Base-by-base conservation (phyloP, 352 stramenopile genomes). In the Phytophthora macrochlamydospora region DNA sequence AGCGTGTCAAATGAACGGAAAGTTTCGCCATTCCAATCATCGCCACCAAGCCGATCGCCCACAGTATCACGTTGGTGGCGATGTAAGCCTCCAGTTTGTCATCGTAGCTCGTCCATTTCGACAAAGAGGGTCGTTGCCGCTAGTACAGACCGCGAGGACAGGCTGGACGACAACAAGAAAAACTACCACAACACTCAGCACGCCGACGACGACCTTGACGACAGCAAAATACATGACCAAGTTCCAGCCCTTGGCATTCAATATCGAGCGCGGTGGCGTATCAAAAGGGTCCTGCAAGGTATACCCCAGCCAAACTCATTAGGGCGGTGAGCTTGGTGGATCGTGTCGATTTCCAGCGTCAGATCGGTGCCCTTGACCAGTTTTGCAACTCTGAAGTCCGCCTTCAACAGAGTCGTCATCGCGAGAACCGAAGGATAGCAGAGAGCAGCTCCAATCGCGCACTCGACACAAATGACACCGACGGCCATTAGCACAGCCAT, bases 71-170 rank as follows among this genome's bases (percentile, higher is more conserved):
- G 3, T 51, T 11, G 7, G 45, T 32, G 1, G 38, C 50, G n/a
- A 69, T 55, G 45, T 69, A 73, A 18, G 32, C 50, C 2, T 44
- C 37, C 1, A 59, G 59, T 14, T 73, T 43, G 18, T 65, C 38
- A 3, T 55, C 6, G 24, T 59, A 73, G 12, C 50, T 66, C 51
- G 67, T 51, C 13, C 37, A 56, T 35, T 42, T 44, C 13, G 24
- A 35, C 30, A 55, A 28, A n/a, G 46, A 55, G 55, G 55, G 2
- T 29, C 43, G 28, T 31, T 40, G 24, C 45, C 56, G 30, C 56
- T 37, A 42, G 14, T 63, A 24, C n/a, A 48, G 35, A 63, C 14
- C 35, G 30, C 31, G 2, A 57, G 8, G 9, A 14, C 3, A 8
- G 57, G 48, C 30, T 52, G 57, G 9, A 57, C 30, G 7, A 58